Conservation (phyloP, 768 basidiomycete species). For the Tubosaeta sp. region DNA sequence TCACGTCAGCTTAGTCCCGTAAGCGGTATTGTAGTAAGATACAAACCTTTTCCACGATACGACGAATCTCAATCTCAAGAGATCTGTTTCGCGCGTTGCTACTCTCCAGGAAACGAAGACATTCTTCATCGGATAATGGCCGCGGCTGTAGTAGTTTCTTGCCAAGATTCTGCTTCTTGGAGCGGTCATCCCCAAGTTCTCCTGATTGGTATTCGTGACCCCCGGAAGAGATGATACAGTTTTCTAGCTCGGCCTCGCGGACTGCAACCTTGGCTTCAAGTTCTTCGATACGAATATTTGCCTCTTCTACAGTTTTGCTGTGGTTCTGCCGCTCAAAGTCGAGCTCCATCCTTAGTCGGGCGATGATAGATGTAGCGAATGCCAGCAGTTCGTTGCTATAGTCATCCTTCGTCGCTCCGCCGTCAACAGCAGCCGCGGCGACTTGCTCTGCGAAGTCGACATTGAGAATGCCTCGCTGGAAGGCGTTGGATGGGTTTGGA, state of each 20-base stretch:
- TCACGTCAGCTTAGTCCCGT: not conserved
- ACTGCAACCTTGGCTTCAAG: conserved; percentile 53
- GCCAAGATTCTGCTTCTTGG: not conserved
- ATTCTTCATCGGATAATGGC: conserved; percentile 35
- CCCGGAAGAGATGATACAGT: conserved; percentile 19
- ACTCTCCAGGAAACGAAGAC: conserved; percentile 36
- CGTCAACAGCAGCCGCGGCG: not conserved
- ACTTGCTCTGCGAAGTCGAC: conserved; percentile 19
- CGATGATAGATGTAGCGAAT: conserved; percentile 44
- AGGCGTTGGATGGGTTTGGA: conserved; percentile 11
- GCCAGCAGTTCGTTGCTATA: conserved; percentile 30
- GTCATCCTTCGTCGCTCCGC: not conserved
- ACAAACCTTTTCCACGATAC: conserved; percentile 35
- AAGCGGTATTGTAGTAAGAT: not conserved
- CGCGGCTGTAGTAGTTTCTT: conserved; percentile 13
- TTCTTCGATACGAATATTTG: conserved; percentile 38
- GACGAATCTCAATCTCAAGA: conserved; percentile 43
- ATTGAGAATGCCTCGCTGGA: conserved; percentile 20
- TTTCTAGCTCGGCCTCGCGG: conserved; percentile 54
- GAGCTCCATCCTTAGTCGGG: conserved; percentile 39
- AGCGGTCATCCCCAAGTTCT: not conserved
- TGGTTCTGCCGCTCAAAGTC: conserved; percentile 44
- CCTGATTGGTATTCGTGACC: not conserved
- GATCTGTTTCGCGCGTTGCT: conserved; percentile 39
- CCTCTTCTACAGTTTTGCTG: conserved; percentile 33